Evolutionary conservation across 139 green algal species (phyloP), one percentile per base, ranked within the genome.

Genomic region (Axilococcus clingmanii): DNA sequence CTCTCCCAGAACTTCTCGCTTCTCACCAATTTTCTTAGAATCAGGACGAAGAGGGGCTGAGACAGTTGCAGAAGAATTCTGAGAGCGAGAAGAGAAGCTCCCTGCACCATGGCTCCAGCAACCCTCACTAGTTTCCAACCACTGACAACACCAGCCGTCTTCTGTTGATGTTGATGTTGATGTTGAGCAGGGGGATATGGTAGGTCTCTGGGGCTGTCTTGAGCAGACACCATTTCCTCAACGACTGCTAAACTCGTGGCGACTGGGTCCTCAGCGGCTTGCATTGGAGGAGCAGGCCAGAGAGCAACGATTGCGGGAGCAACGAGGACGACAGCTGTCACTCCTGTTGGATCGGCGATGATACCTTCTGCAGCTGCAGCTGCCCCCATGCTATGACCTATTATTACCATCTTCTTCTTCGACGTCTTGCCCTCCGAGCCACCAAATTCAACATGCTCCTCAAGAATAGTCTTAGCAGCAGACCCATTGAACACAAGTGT

Each of bases 321-420:
- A 25, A 94, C 75, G 7, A 94, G 66, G 17, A 94, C 58, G 8
- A 94, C 35, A 5, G 52, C 78, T 1, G 40, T 57, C 8, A 81
- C 32, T 23, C 57, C 53, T 31, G 64, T 27, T 2, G 66, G 68
- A n/a, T 74, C 40, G 17, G 17, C 6, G 5, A 85, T 71, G 11
- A 74, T 24, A 32, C 75, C 68, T 7, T 83, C 71, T 6, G 79
- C 71, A 0, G 66, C 79, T 35, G 76, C 78, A 4, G 76, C 71
- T 2, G 62, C 78, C 2, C 85, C 85, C 44, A 94, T 59, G 27
- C 52, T 77, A 65, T 94, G 85, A 1, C 85, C 85, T 5, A 93
- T 55, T 44, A 90, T 50, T 27, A 94, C 69, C 5, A 71, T 69
- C 47, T 55, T 64, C 5, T 17, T 34, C 38, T 15, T 19, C 27